Conservation (phyloP, 257 asterid genomes). For the Nicotiana benthamiana region DNA sequence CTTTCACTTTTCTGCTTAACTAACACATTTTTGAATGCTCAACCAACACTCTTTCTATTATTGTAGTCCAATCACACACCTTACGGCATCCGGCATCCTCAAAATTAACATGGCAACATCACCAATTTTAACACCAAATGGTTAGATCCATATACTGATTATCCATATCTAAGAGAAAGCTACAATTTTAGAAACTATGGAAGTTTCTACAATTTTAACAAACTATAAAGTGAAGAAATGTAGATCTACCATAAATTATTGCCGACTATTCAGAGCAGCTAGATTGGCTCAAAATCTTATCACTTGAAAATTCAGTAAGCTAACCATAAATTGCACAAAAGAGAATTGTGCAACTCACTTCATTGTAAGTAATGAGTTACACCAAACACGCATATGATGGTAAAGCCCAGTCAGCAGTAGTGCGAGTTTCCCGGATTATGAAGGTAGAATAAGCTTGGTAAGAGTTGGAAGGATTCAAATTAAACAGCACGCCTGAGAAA, state of each 20-base stretch:
- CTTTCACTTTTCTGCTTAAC: background rate
- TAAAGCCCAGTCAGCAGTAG: background rate
- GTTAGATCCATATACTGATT: background rate
- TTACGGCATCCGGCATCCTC: background rate
- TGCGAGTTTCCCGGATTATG: background rate
- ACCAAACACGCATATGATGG: background rate
- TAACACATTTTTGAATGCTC: background rate
- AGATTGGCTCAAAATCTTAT: background rate
- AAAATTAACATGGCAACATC: background rate
- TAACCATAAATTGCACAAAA: background rate
- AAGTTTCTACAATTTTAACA: background rate
- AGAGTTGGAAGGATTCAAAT: background rate
- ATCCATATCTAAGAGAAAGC: background rate
- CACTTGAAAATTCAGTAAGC: background rate
- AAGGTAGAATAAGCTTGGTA: background rate
- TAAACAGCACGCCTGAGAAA: background rate
- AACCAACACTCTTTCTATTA: background rate
- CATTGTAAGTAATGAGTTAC: background rate
- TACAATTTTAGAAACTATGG: background rate
- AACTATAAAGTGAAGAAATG: background rate
- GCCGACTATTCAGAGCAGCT: background rate
- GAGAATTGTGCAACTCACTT: background rate
- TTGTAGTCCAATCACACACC: background rate
- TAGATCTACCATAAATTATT: background rate
- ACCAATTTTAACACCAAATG: background rate